Base-by-base conservation (phyloP, 2,329 filamentous ascomycete genomes). In the Zymoseptoria crescenta region DNA sequence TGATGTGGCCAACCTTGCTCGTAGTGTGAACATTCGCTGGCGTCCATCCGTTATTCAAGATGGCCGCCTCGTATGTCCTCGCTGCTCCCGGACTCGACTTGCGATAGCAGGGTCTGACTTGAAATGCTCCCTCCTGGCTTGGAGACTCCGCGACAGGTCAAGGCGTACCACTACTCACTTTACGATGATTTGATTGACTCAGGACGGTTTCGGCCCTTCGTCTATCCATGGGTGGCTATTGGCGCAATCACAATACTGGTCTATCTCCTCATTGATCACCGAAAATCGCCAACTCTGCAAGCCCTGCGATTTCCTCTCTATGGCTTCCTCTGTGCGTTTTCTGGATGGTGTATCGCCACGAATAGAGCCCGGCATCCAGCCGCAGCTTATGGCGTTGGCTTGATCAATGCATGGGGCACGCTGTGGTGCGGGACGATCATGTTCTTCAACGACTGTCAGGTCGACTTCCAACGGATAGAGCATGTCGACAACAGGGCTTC, bases 391-490 rank as follows among this genome's bases (percentile, higher is more conserved):
- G 79, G 80, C 13, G 71, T 83, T 16, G 84, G 84, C 0, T 64
- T 86, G 19, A 70, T 82, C 7, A 77, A 74, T 19, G 73, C 77
- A 16, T 87, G 81, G 80, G 78, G 78, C 55, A 72, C 80, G 10
- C 70, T 84, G 35, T 85, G 81, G 79, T 74, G 76, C 35, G 74
- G 74, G 0, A 74, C 78, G 0, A 73, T 86, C 49, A 72, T 86
- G 21, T 65, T 85, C 3, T 80, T 81, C 58, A 80, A 81, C 60
- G 81, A 86, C 70, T 75, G 77, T 0, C 81, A 83, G 64, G 72
- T 66, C 9, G 79, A 84, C 49, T 85, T 84, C 62, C 74, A 73
- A 65, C 76, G 84, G 41, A 80, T 86, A 48, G 81, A 85, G 67
- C 74, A 77, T 29, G 54, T 57, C 5, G 62, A 64, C 35, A 49